Conservation (phyloP, 257 asterid genomes). For the Craterostigma plantagineum region DNA sequence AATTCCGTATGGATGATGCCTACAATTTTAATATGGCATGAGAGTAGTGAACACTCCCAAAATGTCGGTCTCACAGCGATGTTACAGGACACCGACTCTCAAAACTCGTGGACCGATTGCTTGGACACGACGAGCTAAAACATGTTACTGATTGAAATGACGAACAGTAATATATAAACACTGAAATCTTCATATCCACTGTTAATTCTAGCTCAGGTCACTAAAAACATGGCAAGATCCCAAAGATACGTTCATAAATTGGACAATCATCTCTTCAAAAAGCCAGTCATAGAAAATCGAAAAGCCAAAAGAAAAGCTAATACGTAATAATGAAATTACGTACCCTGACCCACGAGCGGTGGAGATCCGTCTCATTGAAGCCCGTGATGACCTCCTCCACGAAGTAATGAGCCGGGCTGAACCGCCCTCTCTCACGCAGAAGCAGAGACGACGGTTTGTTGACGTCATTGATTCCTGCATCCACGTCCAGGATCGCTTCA, state of each 20-base stretch:
- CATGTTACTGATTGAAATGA: too few species aligned
- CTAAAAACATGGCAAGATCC: too few species aligned
- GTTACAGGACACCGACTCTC: neutral
- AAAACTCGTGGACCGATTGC: too few species aligned
- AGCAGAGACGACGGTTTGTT: conserved; percentile 36
- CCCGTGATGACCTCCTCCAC: conserved; percentile 71
- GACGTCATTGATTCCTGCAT: conserved; percentile 34
- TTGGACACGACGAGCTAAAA: too few species aligned
- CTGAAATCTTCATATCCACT: too few species aligned
- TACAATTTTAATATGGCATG: conserved; percentile 7
- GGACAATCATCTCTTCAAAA: too few species aligned
- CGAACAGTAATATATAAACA: too few species aligned
- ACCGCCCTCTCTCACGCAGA: conserved; percentile 60
- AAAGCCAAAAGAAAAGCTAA: neutral
- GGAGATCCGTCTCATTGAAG: conserved; percentile 78
- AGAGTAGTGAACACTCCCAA: conserved; percentile 3
- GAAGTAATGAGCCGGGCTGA: conserved; percentile 74
- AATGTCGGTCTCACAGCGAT: neutral
- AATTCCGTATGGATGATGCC: conserved; percentile 57
- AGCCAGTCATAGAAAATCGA: neutral
- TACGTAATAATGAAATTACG: conserved; percentile 3
- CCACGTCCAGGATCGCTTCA: conserved; percentile 67
- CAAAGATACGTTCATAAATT: too few species aligned
- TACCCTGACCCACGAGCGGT: conserved; percentile 71
- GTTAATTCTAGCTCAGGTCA: too few species aligned